Percentiles rank a stretch among this genome's conserved stretches.
These are phyloP conservation scores for Deakozyma indianensis DNA, from an alignment of 805 yeast genomes.

Conservation along the genomic window DNA sequence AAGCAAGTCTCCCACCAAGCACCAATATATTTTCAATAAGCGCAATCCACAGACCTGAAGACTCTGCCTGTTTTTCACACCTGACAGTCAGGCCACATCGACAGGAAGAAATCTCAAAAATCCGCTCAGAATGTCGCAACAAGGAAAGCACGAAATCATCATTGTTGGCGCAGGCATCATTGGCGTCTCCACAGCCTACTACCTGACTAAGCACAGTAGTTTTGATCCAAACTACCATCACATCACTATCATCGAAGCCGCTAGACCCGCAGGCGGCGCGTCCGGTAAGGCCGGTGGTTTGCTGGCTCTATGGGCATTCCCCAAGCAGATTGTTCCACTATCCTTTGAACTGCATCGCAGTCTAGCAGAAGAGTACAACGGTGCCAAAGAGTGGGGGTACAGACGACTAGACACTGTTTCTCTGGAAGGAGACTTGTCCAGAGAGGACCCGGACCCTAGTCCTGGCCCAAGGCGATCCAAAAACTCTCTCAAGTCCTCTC, in stretches of 20 bases:
- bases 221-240: constrained; percentile 61
- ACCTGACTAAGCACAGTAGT: constrained; percentile 66
- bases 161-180: constrained; percentile 67
- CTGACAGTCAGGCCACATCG: too few species aligned
- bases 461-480: constrained; percentile 13
- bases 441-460: constrained; percentile 8
- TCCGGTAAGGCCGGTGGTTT: constrained; percentile 96
- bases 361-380: constrained; percentile 61
- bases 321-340: constrained; percentile 81
- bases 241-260: constrained; percentile 75
- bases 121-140: too few species aligned
- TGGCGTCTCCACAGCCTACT: constrained; percentile 91
- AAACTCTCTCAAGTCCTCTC: constrained; percentile 3
- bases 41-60: too few species aligned
- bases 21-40: too few species aligned
- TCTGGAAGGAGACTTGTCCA: constrained; percentile 62
- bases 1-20: too few species aligned
- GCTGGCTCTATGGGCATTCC: constrained; percentile 92
- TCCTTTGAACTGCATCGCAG: constrained; percentile 78
- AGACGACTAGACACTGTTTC: constrained; percentile 77
- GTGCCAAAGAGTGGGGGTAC: constrained; percentile 87
- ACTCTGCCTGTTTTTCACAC: too few species aligned
- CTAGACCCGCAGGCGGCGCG: constrained; percentile 94
- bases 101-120: too few species aligned
- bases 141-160: constrained; percentile 6